Conservation (phyloP, 257 asterid genomes). For the Penstemon eatonii region DNA sequence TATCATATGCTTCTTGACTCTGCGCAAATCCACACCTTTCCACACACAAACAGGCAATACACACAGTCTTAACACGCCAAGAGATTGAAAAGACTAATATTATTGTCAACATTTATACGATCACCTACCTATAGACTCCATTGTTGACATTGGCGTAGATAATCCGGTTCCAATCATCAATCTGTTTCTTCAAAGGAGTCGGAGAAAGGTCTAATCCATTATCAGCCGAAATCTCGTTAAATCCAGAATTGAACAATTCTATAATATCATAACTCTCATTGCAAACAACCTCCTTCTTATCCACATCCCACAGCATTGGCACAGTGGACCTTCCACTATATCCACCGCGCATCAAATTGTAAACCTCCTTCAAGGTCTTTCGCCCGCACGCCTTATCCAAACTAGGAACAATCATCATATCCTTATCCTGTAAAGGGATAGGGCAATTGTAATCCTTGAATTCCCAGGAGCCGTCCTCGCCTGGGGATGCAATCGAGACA, state of each 20-base stretch:
- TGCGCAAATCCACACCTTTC: slow-evolving; percentile 96
- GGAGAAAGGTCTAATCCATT: slow-evolving; percentile 80
- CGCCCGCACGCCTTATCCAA: slow-evolving; percentile 68
- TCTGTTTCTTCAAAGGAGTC: slow-evolving; percentile 42
- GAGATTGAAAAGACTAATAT: too few species aligned
- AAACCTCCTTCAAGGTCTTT: slow-evolving; percentile 68
- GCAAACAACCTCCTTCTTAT: slow-evolving; percentile 63
- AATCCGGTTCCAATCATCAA: slow-evolving; percentile 68
- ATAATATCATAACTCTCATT: slow-evolving; percentile 91
- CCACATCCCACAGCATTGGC: slow-evolving; percentile 91
- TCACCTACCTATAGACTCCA: slow-evolving; percentile 77
- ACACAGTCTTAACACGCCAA: not conserved
- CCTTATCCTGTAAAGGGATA: slow-evolving; percentile 17
- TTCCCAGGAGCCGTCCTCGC: slow-evolving; percentile 81
- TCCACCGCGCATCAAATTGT: slow-evolving; percentile 58
- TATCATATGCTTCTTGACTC: slow-evolving; percentile 84
- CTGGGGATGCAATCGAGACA: slow-evolving; percentile 77
- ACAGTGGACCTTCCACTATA: slow-evolving; percentile 78
- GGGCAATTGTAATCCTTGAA: slow-evolving; percentile 30
- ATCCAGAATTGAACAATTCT: slow-evolving; percentile 64
- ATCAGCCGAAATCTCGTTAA: slow-evolving; percentile 53
- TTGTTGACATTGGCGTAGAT: slow-evolving; percentile 82
- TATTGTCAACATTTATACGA: not conserved
- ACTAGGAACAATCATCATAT: slow-evolving; percentile 37
- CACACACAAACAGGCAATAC: not conserved